Conservation (phyloP, 2,329 filamentous ascomycete genomes). For the Penicillium sp. region DNA sequence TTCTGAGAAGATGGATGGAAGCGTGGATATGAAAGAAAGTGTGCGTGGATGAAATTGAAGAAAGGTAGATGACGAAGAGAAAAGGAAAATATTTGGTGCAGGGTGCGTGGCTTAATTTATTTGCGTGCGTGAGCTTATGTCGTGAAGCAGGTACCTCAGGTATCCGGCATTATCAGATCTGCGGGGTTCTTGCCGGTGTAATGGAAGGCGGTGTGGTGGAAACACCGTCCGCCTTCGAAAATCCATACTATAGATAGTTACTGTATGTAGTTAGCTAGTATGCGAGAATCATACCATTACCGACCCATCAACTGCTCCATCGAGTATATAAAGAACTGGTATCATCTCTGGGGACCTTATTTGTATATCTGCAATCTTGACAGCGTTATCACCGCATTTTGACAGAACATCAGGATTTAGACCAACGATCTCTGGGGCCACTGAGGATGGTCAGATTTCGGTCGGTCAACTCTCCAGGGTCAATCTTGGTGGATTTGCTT, state of each 20-base stretch:
- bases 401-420: not conserved
- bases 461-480: not conserved
- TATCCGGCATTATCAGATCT: too few species aligned
- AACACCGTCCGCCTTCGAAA: too few species aligned
- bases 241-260: too few species aligned
- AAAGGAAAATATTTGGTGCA: not conserved
- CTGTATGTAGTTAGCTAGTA: too few species aligned
- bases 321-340: not conserved
- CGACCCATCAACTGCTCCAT: not conserved
- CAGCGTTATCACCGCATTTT: not conserved
- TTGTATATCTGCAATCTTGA: not conserved
- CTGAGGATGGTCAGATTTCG: not conserved
- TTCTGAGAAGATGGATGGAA: not conserved
- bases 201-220: too few species aligned
- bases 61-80: not conserved
- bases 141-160: not conserved
- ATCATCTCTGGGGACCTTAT: not conserved
- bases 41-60: not conserved
- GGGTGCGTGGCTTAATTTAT: not conserved
- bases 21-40: not conserved
- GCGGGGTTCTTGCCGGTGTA: too few species aligned
- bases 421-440: not conserved
- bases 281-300: not conserved
- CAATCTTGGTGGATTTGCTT: not conserved
- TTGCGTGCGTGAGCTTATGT: not conserved